Evolutionary conservation across 768 basidiomycete species (phyloP).

Genomic region (Boletales sp.): DNA sequence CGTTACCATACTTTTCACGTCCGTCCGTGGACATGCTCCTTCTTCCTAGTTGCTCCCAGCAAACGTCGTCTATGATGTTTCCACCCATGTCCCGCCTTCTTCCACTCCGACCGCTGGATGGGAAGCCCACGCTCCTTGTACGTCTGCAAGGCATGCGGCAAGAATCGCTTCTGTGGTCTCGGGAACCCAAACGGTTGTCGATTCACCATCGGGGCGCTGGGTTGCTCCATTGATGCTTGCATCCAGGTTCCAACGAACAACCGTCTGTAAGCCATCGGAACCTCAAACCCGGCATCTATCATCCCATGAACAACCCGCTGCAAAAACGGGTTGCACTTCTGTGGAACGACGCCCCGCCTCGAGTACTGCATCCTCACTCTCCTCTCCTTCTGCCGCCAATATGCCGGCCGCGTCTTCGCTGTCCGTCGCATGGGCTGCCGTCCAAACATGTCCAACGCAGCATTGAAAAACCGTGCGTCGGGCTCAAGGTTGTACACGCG

Average conservation of each 20-base stretch:
- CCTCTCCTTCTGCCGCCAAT: slow-evolving; percentile 31
- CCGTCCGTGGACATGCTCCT: slow-evolving; percentile 10
- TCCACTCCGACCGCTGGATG: slow-evolving; percentile 27
- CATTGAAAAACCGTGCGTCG: slow-evolving; percentile 70
- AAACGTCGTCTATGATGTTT: slow-evolving; percentile 12
- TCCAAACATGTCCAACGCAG: slow-evolving; percentile 46
- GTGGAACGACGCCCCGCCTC: slow-evolving; percentile 21
- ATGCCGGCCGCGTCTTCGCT: slow-evolving; percentile 13
- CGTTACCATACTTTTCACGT: slow-evolving; percentile 25
- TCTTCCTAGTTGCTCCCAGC: neutral
- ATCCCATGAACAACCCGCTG: slow-evolving; percentile 38
- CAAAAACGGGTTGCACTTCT: slow-evolving; percentile 33
- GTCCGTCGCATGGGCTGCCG: slow-evolving; percentile 20
- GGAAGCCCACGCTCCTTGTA: slow-evolving; percentile 35
- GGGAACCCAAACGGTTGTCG: slow-evolving; percentile 29
- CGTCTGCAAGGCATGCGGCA: slow-evolving; percentile 23
- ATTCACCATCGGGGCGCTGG: slow-evolving; percentile 10
- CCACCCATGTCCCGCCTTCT: slow-evolving; percentile 17
- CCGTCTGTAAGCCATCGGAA: slow-evolving; percentile 39
- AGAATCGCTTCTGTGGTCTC: slow-evolving; percentile 15
- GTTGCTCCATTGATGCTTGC: slow-evolving; percentile 16
- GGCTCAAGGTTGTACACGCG: slow-evolving; percentile 38
- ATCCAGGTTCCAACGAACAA: slow-evolving; percentile 38
- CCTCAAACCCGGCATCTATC: slow-evolving; percentile 34
- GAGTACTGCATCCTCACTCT: slow-evolving; percentile 27